A percentile compares a stretch with the other conserved stretches of the same genome.
phyloP scores from a whole-genome alignment of 2,329 filamentous ascomycete genomes.

The Neurospora crassa region DNA sequence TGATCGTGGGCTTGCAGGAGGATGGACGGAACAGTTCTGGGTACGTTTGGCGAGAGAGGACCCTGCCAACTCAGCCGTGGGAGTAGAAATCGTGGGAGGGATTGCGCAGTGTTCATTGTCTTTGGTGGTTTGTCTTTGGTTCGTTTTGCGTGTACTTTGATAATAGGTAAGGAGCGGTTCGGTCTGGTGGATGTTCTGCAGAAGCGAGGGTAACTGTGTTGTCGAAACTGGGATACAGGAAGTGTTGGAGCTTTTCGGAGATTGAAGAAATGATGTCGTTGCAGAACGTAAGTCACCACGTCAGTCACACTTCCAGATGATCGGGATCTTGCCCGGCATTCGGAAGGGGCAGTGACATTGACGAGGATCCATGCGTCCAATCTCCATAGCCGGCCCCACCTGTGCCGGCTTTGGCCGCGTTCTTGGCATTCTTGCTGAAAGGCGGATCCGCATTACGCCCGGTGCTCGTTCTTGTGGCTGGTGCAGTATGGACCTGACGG shows the following conservation, averaged over 20 bases:
- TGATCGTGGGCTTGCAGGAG: background rate
- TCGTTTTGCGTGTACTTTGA: background rate
- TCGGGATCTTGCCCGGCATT: background rate
- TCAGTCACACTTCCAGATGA: background rate
- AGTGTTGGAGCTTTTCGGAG: background rate
- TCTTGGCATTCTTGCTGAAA: no score
- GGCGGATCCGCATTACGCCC: background rate
- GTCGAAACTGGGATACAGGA: background rate
- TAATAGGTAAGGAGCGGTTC: background rate
- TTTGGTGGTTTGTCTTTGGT: background rate
- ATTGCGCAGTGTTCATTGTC: slow-evolving; percentile 28
- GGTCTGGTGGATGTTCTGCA: background rate
- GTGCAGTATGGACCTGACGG: slow-evolving; percentile 2
- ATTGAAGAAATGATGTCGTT: background rate
- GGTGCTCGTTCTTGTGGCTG: background rate
- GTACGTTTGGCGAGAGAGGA: slow-evolving; percentile 19
- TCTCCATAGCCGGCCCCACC: background rate
- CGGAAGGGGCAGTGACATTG: background rate
- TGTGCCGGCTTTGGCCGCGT: background rate
- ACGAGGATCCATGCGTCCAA: background rate
- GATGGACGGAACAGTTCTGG: slow-evolving; percentile 2
- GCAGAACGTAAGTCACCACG: background rate
- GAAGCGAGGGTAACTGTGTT: background rate
- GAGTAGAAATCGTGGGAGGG: slow-evolving; percentile 43
- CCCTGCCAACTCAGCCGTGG: slow-evolving; percentile 45